Percentiles rank a stretch among this genome's conserved stretches.
Conservation (phyloP, 2,329 filamentous ascomycete species). For the Fusarium torulosum region DNA sequence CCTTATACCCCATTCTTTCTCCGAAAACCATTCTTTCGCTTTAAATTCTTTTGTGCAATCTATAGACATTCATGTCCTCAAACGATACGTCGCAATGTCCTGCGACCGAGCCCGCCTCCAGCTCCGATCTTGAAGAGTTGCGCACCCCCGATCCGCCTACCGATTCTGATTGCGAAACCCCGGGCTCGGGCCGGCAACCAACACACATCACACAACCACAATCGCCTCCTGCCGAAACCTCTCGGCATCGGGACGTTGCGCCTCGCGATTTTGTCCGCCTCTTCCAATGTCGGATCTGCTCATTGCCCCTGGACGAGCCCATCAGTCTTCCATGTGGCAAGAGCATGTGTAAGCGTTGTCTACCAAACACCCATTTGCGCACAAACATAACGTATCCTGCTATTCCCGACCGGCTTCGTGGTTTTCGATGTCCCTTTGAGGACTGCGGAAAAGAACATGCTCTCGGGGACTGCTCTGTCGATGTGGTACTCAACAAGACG, state of each 20-base stretch:
- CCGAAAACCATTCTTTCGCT: background rate
- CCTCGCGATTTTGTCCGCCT: constrained; percentile 68
- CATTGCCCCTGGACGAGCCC: constrained; percentile 73
- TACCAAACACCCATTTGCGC: constrained; percentile 75
- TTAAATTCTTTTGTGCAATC: constrained; percentile 3
- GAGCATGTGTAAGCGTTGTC: constrained; percentile 79
- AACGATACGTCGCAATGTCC: constrained; percentile 27
- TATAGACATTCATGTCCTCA: constrained; percentile 42
- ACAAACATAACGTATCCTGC: constrained; percentile 83
- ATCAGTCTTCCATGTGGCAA: constrained; percentile 85
- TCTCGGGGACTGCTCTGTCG: constrained; percentile 78
- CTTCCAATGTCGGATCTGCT: constrained; percentile 83
- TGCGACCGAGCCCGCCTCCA: constrained; percentile 28
- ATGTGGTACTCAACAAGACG: constrained; percentile 82
- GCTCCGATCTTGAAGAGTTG: constrained; percentile 26
- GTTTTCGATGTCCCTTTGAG: constrained; percentile 79
- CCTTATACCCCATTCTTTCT: constrained; percentile 6
- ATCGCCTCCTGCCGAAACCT: constrained; percentile 8
- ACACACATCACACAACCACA: constrained; percentile 16
- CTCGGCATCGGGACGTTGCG: constrained; percentile 32
- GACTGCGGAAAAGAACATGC: constrained; percentile 79
- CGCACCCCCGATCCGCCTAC: constrained; percentile 11
- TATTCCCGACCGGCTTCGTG: constrained; percentile 72
- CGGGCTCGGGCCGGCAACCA: constrained; percentile 23
- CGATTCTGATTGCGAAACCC: constrained; percentile 20